phyloP scores from a whole-genome alignment of 768 basidiomycete species.

The Amanita fuliginea region DNA sequence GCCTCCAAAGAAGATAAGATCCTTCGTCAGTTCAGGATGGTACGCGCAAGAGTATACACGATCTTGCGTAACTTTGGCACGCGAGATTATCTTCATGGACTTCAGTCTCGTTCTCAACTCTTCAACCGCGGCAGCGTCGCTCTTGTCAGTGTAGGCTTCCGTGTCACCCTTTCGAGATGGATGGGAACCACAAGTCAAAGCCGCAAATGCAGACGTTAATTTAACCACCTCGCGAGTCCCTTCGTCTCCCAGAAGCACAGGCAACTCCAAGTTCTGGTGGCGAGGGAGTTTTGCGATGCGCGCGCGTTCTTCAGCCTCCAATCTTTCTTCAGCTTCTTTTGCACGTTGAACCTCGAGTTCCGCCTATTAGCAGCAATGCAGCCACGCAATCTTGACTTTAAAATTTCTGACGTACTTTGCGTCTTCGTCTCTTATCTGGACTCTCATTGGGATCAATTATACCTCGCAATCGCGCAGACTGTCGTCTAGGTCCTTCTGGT shows the following conservation, averaged over 20 bases:
- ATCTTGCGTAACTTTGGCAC: constrained; percentile 72
- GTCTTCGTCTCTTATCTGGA: constrained; percentile 48
- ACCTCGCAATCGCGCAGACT: constrained; percentile 50
- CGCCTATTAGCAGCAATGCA: constrained; percentile 20
- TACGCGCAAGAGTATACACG: constrained; percentile 71
- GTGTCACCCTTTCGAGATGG: constrained; percentile 30
- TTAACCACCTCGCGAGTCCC: constrained; percentile 32
- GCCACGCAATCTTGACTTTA: neutral
- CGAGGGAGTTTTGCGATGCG: constrained; percentile 60
- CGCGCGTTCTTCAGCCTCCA: constrained; percentile 51
- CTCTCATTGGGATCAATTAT: constrained; percentile 50
- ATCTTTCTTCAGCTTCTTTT: constrained; percentile 49
- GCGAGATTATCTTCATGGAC: constrained; percentile 52
- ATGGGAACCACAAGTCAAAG: constrained; percentile 22
- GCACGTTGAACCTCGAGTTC: constrained; percentile 37
- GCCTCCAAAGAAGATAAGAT: constrained; percentile 86
- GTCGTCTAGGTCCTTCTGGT: constrained; percentile 43
- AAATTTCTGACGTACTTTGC: constrained; percentile 36
- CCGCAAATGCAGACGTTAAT: constrained; percentile 34
- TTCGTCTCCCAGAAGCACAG: constrained; percentile 41
- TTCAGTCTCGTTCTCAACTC: constrained; percentile 45
- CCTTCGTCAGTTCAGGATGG: constrained; percentile 71
- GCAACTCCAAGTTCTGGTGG: constrained; percentile 51
- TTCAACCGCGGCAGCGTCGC: constrained; percentile 35
- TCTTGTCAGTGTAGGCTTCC: constrained; percentile 41